These are phyloP conservation scores for Chlorella sp. DNA, from an alignment of 139 green algal species.

Conservation along the genomic window DNA sequence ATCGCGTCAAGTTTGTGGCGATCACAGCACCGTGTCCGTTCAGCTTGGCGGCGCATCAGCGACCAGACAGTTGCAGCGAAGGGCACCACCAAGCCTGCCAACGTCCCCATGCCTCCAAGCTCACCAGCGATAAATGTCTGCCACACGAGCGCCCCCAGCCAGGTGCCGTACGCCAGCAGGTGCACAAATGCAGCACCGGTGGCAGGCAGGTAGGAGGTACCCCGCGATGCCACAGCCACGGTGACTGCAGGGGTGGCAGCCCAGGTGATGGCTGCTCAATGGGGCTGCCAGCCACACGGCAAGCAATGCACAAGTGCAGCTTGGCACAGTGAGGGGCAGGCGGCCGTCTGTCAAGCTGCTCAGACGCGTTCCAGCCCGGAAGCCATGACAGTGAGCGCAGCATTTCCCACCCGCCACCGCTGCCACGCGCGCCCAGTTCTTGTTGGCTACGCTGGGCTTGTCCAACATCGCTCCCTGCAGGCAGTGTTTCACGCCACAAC, in stretches of 20 bases:
- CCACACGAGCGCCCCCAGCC: conserved; percentile 58
- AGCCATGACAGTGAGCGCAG: too few species aligned
- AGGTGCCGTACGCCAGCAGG: conserved; percentile 47
- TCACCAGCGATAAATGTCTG: conserved; percentile 51
- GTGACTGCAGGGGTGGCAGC: not conserved
- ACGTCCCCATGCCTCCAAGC: not conserved
- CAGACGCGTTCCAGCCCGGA: too few species aligned
- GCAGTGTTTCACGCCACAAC: not conserved
- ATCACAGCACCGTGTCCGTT: too few species aligned
- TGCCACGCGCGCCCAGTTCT: conserved; percentile 7
- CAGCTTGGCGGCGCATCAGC: too few species aligned
- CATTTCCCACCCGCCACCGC: conserved; percentile 8
- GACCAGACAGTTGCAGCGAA: not conserved
- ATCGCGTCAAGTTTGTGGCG: too few species aligned
- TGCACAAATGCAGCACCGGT: conserved; percentile 48
- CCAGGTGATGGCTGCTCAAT: not conserved
- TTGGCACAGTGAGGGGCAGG: too few species aligned
- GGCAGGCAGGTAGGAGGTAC: conserved; percentile 30
- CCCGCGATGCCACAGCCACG: not conserved
- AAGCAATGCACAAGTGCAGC: too few species aligned
- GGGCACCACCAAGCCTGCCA: not conserved
- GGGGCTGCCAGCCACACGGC: too few species aligned
- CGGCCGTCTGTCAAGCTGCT: too few species aligned
- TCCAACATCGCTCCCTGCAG: conserved; percentile 7
- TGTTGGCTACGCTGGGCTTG: not conserved